Conservation (phyloP, 1,139 yeast genomes). For the Hyphopichia buzzinii region DNA sequence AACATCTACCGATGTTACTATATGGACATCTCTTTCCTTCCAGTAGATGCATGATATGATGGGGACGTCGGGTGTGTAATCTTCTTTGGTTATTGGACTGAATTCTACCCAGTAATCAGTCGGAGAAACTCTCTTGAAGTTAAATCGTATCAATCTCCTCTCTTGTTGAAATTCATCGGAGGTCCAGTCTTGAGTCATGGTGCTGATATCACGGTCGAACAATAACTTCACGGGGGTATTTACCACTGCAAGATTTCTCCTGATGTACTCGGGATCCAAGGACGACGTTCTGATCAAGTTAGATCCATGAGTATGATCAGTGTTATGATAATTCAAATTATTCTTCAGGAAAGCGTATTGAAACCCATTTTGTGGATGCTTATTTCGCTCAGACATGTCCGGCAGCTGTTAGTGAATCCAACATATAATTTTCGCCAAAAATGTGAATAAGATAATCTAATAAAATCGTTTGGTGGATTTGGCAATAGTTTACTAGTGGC, state of each 20-base stretch:
- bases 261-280: conserved; percentile 17
- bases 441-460: too few relatives aligned
- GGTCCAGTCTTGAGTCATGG: conserved; percentile 36
- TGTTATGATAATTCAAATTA: not conserved
- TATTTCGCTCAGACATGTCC: not conserved
- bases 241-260: conserved; percentile 14
- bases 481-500: too few relatives aligned
- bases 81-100: conserved; percentile 20
- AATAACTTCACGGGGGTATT: conserved; percentile 18
- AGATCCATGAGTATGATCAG: conserved; percentile 7
- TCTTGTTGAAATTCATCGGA: conserved; percentile 23
- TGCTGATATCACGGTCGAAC: conserved; percentile 14
- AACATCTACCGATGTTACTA: conserved; percentile 67
- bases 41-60: conserved; percentile 62
- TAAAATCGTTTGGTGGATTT: too few relatives aligned
- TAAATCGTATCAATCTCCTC: conserved; percentile 38
- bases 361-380: not conserved
- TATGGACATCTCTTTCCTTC: conserved; percentile 49
- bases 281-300: conserved; percentile 19
- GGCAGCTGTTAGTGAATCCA: too few relatives aligned
- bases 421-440: too few relatives aligned
- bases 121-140: conserved; percentile 20
- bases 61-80: conserved; percentile 24
- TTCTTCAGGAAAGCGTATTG: conserved; percentile 1
- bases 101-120: conserved; percentile 25